Percentiles rank a stretch among this genome's conserved stretches.
Conservation (phyloP, 495 filamentous ascomycete genomes). For the Jackrogersella minutella region DNA sequence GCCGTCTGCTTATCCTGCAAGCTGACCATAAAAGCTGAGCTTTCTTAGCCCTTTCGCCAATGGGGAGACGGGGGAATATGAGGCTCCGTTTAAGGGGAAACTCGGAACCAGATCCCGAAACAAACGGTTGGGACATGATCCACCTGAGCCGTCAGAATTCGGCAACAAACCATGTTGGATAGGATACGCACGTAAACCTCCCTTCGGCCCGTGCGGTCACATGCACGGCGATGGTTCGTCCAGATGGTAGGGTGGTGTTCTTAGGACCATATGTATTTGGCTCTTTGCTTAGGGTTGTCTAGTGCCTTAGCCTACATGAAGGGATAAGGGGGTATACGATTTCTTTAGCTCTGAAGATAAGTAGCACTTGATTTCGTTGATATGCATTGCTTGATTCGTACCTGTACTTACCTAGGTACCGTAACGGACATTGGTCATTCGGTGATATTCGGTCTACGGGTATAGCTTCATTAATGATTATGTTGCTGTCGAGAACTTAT, state of each 20-base stretch:
- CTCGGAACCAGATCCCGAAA: not conserved
- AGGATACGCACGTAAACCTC: not conserved
- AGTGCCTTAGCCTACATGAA: not conserved
- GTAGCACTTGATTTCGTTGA: not conserved
- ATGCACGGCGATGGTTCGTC: not conserved
- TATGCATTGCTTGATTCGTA: not conserved
- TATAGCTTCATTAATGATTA: no score
- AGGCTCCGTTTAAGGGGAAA: not conserved
- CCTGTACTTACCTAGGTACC: no score
- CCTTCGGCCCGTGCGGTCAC: not conserved
- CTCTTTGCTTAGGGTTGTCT: not conserved
- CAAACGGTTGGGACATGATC: not conserved
- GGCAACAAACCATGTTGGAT: not conserved
- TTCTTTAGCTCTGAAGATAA: not conserved
- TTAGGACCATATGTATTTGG: not conserved
- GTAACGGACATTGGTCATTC: no score
- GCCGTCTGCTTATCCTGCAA: not conserved
- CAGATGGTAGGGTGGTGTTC: not conserved
- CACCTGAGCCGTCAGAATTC: not conserved
- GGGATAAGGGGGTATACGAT: not conserved
- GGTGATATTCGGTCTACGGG: no score
- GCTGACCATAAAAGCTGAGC: not conserved
- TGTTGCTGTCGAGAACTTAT: no score
- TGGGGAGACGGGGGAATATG: not conserved
- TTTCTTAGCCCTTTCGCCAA: not conserved